Base-by-base conservation (phyloP, 345 rosid genomes). In the Raphanus raphanistrum region DNA sequence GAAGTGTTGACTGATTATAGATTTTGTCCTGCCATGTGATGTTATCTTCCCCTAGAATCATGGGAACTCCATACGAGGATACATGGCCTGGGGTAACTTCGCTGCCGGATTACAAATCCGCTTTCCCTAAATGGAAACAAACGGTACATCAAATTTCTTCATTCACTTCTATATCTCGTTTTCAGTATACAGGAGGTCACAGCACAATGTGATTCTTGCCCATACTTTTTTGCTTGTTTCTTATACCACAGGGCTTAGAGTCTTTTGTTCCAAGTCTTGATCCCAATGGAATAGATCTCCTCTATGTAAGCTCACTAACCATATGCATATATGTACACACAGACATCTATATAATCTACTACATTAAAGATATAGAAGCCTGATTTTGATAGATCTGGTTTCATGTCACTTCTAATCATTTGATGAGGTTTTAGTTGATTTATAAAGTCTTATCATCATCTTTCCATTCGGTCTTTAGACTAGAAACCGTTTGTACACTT, bases 21-120 rank as follows among this genome's bases (percentile, higher is more conserved):
- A 41, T 61, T 2, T 33, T 8, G 16, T 15, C 50, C 75, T 79
- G 48, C 55, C 62, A 33, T 64, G 21, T 64, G 0, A 52, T 71
- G 2, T 21, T 36, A 27, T 70, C 28, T 17, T 32, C 43, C 32
- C 2, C 59, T 41, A 95, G 98, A 81, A 82, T 91, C 82, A 64
- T 90, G 92, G 99, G 99, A 69, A 95, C 99, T 61, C 97, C 97
- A 68, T 84, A 86, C 80, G 97, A 94, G 85, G 92, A 92, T 57
- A 87, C 82, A 32, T 94, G 98, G 98, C 90, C 91, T 4, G 98
- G 97, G 25, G 97, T 94, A 81, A 90, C 93, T 81, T 85, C 95
- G 11, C 81, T 94, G 85, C 97, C 97, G 8, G 98, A 92, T 84
- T 94, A 86, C 66, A 94, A 92, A 84, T 88, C 95, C 68, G 87